Evolutionary conservation across 1,139 yeast genomes (phyloP).

Genomic region (Suhomyces taliae): DNA sequence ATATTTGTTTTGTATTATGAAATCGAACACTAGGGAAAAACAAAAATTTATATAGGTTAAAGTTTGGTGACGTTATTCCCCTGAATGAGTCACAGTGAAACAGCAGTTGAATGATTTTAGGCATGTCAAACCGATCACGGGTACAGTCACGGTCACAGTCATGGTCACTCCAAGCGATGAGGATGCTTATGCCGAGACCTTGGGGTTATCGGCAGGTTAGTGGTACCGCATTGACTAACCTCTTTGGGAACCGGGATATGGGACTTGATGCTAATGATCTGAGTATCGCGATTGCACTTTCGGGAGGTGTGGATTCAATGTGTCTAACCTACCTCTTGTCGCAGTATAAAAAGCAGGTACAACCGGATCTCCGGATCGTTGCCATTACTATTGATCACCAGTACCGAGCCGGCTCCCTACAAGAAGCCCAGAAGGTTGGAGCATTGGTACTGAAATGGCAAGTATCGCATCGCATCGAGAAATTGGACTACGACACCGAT

Average conservation of each 20-base stretch:
- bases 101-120: background rate
- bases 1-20: too few species aligned
- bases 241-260: background rate
- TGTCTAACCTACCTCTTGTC: slow-evolving; percentile 53
- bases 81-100: background rate
- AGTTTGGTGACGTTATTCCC: too few species aligned
- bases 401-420: slow-evolving; percentile 44
- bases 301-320: slow-evolving; percentile 86
- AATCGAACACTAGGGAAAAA: too few species aligned
- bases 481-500: slow-evolving; percentile 32
- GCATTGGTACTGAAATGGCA: slow-evolving; percentile 36
- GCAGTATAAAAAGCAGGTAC: slow-evolving; percentile 25
- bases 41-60: too few species aligned
- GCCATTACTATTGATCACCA: slow-evolving; percentile 63
- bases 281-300: slow-evolving; percentile 48
- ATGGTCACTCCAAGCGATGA: too few species aligned
- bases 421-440: slow-evolving; percentile 50
- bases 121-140: too few species aligned
- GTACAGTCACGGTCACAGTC: too few species aligned
- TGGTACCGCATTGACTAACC: background rate
- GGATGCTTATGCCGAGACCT: too few species aligned
- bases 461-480: slow-evolving; percentile 36
- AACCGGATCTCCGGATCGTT: slow-evolving; percentile 31
- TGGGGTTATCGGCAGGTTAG: too few species aligned
- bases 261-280: background rate